These are phyloP conservation scores for Fusarium keratoplasticum DNA, from an alignment of 2,329 filamentous ascomycete genomes.

Conservation along the genomic window DNA sequence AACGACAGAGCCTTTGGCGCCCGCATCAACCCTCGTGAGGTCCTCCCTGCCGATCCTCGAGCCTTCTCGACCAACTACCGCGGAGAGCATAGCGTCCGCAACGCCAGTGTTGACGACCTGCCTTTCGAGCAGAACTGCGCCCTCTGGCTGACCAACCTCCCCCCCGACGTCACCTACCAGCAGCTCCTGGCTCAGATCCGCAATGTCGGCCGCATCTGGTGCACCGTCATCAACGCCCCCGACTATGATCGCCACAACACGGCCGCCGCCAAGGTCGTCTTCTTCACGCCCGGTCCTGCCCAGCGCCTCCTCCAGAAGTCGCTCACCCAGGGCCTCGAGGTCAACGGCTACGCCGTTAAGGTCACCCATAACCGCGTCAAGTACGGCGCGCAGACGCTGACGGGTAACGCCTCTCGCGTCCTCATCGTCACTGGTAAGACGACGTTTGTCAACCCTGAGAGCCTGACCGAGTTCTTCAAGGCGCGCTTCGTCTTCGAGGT, in stretches of 20 bases:
- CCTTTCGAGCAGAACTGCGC: conserved; percentile 57
- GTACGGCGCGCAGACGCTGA: conserved; percentile 46
- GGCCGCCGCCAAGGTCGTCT: conserved; percentile 62
- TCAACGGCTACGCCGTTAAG: conserved; percentile 52
- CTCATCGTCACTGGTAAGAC: conserved; percentile 61
- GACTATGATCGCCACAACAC: conserved; percentile 50
- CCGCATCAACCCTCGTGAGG: neutral
- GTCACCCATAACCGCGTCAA: conserved; percentile 63
- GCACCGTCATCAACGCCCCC: conserved; percentile 63
- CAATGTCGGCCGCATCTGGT: conserved; percentile 62
- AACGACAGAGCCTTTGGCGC: neutral
- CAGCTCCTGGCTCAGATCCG: conserved; percentile 59
- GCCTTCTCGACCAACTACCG: conserved; percentile 51
- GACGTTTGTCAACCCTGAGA: conserved; percentile 56
- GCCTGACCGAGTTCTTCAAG: conserved; percentile 56
- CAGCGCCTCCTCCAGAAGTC: conserved; percentile 45
- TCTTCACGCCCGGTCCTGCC: conserved; percentile 57
- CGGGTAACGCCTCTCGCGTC: conserved; percentile 57
- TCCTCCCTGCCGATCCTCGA: neutral
- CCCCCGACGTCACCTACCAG: conserved; percentile 54
- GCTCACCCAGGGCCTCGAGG: conserved; percentile 47
- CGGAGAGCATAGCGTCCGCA: conserved; percentile 51
- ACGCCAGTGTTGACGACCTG: conserved; percentile 51
- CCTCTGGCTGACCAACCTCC: conserved; percentile 65
- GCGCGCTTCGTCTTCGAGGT: conserved; percentile 59